Evolutionary conservation across 116 monocot species (phyloP).

Genomic region (Phalaenopsis hybrid): DNA sequence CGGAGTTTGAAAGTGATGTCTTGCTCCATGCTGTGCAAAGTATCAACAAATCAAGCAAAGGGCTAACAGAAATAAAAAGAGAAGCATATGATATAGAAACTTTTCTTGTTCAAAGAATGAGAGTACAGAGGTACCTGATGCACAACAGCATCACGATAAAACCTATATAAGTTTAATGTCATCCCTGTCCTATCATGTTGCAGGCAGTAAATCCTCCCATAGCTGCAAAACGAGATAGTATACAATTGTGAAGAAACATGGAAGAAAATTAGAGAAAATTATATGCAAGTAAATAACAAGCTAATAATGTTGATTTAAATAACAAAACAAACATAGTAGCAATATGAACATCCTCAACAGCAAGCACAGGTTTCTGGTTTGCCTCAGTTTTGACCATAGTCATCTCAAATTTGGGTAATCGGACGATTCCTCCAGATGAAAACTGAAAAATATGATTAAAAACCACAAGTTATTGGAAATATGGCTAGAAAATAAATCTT

Average conservation of each 20-base stretch:
- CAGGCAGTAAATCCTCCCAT: conserved; percentile 96
- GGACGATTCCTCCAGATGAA: conserved; percentile 74
- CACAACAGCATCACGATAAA: conserved; percentile 97
- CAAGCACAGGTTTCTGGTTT: conserved; percentile 83
- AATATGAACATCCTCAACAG: conserved; percentile 80
- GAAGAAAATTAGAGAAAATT: neutral
- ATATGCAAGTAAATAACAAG: neutral
- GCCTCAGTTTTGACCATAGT: conserved; percentile 76
- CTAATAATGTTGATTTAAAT: neutral
- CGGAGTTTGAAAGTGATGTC: neutral
- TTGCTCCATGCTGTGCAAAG: neutral
- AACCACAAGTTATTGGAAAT: neutral
- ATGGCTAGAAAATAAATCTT: neutral
- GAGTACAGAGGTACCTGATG: conserved; percentile 54
- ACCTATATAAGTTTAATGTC: conserved; percentile 71
- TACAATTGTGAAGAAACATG: conserved; percentile 6
- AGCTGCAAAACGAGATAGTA: conserved; percentile 44
- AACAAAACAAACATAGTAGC: conserved; percentile 55
- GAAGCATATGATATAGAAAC: neutral
- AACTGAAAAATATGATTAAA: conserved; percentile 46
- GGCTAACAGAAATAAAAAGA: neutral
- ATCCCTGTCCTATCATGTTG: conserved; percentile 78
- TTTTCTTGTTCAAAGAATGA: neutral
- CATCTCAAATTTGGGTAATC: conserved; percentile 98
- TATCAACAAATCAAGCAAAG: neutral